Evolutionary conservation across 768 basidiomycete genomes (phyloP).

Genomic region (Pleurotus giganteus): DNA sequence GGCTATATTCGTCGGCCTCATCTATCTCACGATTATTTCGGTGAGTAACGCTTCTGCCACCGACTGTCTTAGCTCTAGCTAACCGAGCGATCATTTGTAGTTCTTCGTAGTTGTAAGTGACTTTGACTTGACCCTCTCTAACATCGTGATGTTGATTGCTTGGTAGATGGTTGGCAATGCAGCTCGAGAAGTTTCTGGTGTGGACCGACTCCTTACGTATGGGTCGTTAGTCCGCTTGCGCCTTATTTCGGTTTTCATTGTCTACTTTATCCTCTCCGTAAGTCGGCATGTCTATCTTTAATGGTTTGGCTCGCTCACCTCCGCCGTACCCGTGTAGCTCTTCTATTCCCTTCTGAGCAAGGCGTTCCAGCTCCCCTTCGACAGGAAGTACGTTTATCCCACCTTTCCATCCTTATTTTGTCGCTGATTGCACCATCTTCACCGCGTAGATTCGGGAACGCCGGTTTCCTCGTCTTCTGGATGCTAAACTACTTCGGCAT

Average conservation of each 20-base stretch:
- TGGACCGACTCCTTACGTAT: conserved; percentile 28
- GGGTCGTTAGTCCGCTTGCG: conserved; percentile 31
- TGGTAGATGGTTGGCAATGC: conserved; percentile 9
- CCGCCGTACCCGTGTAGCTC: conserved; percentile 28
- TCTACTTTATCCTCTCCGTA: conserved; percentile 39
- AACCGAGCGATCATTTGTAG: too few relatives aligned
- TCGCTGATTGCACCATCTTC: too few relatives aligned
- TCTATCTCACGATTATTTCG: conserved; percentile 48
- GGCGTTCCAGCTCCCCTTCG: conserved; percentile 59
- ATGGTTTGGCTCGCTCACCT: neutral
- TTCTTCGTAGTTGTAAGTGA: conserved; percentile 40
- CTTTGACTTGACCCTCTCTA: neutral
- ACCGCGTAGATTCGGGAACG: conserved; percentile 37
- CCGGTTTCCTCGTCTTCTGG: conserved; percentile 66
- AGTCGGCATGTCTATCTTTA: conserved; percentile 1
- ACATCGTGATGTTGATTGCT: neutral
- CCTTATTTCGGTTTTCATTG: conserved; percentile 24
- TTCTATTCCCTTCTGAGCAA: conserved; percentile 58
- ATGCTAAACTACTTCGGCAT: conserved; percentile 61
- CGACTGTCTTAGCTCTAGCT: too few relatives aligned
- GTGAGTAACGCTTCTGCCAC: conserved; percentile 8
- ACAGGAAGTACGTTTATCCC: conserved; percentile 34
- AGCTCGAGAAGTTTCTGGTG: conserved; percentile 37
- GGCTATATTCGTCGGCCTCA: conserved; percentile 51
- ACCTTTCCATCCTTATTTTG: neutral